These are phyloP conservation scores for Apodospora peruviana DNA, from an alignment of 495 filamentous ascomycete species.

Conservation along the genomic window DNA sequence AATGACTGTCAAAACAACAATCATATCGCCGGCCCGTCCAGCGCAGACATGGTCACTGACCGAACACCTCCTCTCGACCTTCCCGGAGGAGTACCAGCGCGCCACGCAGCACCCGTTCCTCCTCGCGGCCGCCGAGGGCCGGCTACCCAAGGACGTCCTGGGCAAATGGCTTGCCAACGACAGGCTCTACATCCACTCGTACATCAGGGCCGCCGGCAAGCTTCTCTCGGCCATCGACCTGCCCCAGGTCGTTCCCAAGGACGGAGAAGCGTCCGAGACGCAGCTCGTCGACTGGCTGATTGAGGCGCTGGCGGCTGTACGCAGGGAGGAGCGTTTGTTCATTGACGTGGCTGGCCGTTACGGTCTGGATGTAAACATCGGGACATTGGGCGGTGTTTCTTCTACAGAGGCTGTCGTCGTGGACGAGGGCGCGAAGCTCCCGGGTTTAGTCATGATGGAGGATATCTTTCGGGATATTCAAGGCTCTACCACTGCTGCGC, in stretches of 20 bases:
- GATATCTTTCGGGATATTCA: conserved; percentile 25
- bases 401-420: conserved; percentile 1
- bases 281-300: conserved; percentile 56
- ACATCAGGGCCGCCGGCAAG: conserved; percentile 59
- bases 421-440: conserved; percentile 19
- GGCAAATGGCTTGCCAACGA: conserved; percentile 72
- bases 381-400: conserved; percentile 2
- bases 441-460: conserved; percentile 28
- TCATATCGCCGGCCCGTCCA: no score
- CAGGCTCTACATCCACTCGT: conserved; percentile 67
- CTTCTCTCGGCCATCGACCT: conserved; percentile 59
- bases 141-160: conserved; percentile 49
- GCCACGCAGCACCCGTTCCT: conserved; percentile 69
- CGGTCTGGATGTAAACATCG: conserved; percentile 46
- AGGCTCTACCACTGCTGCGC: neutral
- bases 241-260: conserved; percentile 29
- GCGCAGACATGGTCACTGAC: conserved; percentile 37
- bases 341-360: conserved; percentile 59
- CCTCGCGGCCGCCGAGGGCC: conserved; percentile 57
- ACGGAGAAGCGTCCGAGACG: conserved; percentile 33
- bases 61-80: conserved; percentile 42
- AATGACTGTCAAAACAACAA: no score
- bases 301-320: conserved; percentile 57
- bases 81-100: conserved; percentile 34
- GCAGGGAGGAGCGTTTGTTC: conserved; percentile 63